A percentile compares a stretch with the other conserved stretches of the same genome.
Conservation (phyloP, 2,329 filamentous ascomycete species). For the Paracoccidioides lutzii region DNA sequence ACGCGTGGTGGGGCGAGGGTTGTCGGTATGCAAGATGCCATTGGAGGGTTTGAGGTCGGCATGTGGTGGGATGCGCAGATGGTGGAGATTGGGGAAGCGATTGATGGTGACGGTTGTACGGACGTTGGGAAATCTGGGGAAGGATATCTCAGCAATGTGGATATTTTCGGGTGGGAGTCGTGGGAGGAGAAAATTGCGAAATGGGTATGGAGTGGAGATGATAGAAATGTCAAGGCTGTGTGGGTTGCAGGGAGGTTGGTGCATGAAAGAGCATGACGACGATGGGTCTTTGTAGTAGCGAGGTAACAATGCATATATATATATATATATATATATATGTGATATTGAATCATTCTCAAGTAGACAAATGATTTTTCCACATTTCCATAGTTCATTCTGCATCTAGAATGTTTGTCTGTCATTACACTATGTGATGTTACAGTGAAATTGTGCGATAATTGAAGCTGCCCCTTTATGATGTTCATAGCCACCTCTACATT, state of each 20-base stretch:
- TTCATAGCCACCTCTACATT: no score
- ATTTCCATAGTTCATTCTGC: neutral
- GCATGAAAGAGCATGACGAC: constrained; percentile 33
- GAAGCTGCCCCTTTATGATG: no score
- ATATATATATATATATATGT: no score
- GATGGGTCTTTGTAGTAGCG: no score
- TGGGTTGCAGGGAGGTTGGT: constrained; percentile 82
- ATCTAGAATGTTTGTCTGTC: no score
- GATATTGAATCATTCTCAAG: no score
- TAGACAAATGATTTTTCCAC: no score
- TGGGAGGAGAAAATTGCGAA: constrained; percentile 81
- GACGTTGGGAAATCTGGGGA: constrained; percentile 33
- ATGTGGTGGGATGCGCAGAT: constrained; percentile 89
- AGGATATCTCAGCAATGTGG: constrained; percentile 44
- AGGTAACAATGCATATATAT: no score
- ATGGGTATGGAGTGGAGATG: constrained; percentile 90
- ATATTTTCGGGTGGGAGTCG: constrained; percentile 83
- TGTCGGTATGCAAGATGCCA: constrained; percentile 55
- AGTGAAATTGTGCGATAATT: no score
- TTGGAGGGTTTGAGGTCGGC: constrained; percentile 74
- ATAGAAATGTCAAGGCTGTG: constrained; percentile 74
- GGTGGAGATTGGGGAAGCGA: constrained; percentile 45
- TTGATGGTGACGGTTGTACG: constrained; percentile 18
- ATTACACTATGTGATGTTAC: no score
- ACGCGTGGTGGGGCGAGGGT: constrained; percentile 79